phyloP scores from a whole-genome alignment of 1,139 yeast species.

The Blastobotrys elegans region DNA sequence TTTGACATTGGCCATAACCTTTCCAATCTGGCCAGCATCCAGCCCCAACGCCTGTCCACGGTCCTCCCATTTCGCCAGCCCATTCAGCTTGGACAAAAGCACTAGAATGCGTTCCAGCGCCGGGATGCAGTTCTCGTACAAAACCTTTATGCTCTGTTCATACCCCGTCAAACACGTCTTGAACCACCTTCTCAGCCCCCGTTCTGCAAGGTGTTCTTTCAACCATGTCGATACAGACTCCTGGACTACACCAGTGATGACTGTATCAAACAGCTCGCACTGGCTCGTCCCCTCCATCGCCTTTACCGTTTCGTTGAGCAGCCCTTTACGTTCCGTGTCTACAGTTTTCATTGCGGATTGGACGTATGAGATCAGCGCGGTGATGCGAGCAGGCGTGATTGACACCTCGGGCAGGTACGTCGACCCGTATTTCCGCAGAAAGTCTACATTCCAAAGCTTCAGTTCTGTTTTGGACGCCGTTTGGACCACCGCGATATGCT shows the following conservation, averaged over 20 bases:
- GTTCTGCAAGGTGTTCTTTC: slow-evolving; percentile 54
- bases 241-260: slow-evolving; percentile 56
- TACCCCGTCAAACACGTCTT: slow-evolving; percentile 47
- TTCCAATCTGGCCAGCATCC: slow-evolving; percentile 29
- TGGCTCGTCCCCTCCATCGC: slow-evolving; percentile 9
- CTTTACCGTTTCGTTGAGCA: slow-evolving; percentile 4
- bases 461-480: background rate
- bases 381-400: slow-evolving; percentile 29
- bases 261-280: slow-evolving; percentile 42
- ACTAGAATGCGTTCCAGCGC: slow-evolving; percentile 54
- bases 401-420: slow-evolving; percentile 32
- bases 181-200: slow-evolving; percentile 59
- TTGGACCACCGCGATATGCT: slow-evolving; percentile 6
- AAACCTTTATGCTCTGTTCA: slow-evolving; percentile 43
- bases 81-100: slow-evolving; percentile 45
- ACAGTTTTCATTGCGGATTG: slow-evolving; percentile 45
- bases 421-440: slow-evolving; percentile 24
- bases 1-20: slow-evolving; percentile 31
- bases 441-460: slow-evolving; percentile 11
- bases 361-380: slow-evolving; percentile 37
- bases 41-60: slow-evolving; percentile 35
- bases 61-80: slow-evolving; percentile 42
- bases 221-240: slow-evolving; percentile 47
- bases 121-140: slow-evolving; percentile 51
- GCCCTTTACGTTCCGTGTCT: slow-evolving; percentile 26